These are phyloP conservation scores for Cryphonectria nitschkei DNA, from an alignment of 2,329 filamentous ascomycete species.

Conservation along the genomic window DNA sequence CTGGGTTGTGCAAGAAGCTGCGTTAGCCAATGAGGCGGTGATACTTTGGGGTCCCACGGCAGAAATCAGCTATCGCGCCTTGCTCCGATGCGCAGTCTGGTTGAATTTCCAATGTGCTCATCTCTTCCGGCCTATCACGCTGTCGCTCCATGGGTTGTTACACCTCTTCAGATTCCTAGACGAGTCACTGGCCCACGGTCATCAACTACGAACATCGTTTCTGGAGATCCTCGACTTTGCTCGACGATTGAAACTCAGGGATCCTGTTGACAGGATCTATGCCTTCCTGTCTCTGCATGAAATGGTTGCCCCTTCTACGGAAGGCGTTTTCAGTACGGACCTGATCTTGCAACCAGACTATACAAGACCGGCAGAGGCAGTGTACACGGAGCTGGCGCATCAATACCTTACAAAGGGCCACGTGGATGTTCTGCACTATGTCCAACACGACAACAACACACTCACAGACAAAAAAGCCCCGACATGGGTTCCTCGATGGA, in stretches of 20 bases:
- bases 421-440: neutral
- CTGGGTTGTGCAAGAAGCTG: conserved; percentile 3
- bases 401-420: neutral
- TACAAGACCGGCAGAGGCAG: neutral
- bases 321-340: neutral
- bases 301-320: neutral
- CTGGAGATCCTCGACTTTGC: neutral
- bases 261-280: neutral
- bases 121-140: neutral
- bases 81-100: neutral
- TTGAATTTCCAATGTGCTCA: neutral
- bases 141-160: neutral
- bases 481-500: neutral
- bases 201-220: neutral
- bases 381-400: neutral
- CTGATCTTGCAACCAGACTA: neutral
- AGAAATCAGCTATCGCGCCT: neutral
- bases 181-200: neutral
- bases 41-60: neutral
- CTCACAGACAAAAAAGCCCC: neutral
- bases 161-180: neutral
- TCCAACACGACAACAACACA: neutral
- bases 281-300: neutral
- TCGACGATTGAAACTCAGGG: neutral
- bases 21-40: neutral